These are phyloP conservation scores for Zostera marina DNA, from an alignment of 116 monocot species.

Conservation along the genomic window DNA sequence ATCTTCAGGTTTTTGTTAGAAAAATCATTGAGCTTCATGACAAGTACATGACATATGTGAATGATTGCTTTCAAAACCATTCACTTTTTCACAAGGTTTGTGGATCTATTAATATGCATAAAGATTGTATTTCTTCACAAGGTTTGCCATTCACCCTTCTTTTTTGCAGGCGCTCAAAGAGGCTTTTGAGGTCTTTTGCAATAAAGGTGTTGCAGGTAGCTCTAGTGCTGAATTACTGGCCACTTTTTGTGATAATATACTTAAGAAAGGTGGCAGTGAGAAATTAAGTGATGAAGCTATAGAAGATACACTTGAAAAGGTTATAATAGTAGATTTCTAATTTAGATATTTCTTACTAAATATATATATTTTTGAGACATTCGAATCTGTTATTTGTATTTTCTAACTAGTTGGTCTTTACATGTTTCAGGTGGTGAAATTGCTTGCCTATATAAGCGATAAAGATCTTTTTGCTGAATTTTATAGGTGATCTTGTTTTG, in stretches of 20 bases:
- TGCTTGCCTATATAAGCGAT: slow-evolving; percentile 94
- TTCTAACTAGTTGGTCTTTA: slow-evolving; percentile 1
- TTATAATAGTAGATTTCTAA: slow-evolving; percentile 8
- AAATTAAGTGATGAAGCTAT: slow-evolving; percentile 99
- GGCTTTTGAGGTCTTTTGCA: slow-evolving; percentile 96
- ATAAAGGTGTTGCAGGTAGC: slow-evolving; percentile 90
- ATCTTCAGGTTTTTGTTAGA: slow-evolving; percentile 70
- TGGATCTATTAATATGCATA: slow-evolving; percentile 1
- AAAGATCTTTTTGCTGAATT: slow-evolving; percentile 98
- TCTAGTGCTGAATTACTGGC: slow-evolving; percentile 88
- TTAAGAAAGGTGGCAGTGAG: slow-evolving; percentile 94
- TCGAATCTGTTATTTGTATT: too few relatives aligned
- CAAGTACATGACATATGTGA: slow-evolving; percentile 88
- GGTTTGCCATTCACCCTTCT: not conserved
- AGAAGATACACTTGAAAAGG: slow-evolving; percentile 97
- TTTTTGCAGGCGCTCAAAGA: slow-evolving; percentile 79
- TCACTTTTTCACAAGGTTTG: slow-evolving; percentile 90
- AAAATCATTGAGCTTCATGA: slow-evolving; percentile 99
- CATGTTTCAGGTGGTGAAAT: slow-evolving; percentile 66
- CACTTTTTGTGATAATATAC: slow-evolving; percentile 93
- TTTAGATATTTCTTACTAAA: not conserved
- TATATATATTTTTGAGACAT: not conserved
- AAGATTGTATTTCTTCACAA: not conserved
- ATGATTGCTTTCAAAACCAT: slow-evolving; percentile 86
- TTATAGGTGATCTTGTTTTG: slow-evolving; percentile 37